These are phyloP conservation scores for Voacanga thouarsii DNA, from an alignment of 257 asterid genomes.

Conservation along the genomic window DNA sequence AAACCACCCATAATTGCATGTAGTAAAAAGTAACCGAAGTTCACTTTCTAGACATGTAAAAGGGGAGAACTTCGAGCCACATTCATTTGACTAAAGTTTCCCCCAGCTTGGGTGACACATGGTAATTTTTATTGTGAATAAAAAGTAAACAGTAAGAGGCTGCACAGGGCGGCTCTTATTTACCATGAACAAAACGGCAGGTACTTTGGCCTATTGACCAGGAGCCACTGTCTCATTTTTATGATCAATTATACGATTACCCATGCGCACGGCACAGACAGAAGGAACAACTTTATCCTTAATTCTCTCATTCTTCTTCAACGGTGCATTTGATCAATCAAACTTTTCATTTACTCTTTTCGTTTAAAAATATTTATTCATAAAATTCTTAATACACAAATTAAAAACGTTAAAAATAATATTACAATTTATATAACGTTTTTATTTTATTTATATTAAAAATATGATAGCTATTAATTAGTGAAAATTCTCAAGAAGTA, in stretches of 20 bases:
- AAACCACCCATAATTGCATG: background rate
- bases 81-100: background rate
- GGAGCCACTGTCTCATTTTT: constrained; percentile 33
- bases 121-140: background rate
- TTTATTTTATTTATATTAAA: too few species aligned
- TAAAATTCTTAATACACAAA: too few species aligned
- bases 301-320: constrained; percentile 17
- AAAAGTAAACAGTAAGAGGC: background rate
- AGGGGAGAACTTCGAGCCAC: background rate
- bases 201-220: constrained; percentile 35
- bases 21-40: background rate
- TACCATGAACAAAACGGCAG: background rate
- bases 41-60: background rate
- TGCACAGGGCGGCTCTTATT: background rate
- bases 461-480: too few species aligned
- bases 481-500: too few species aligned
- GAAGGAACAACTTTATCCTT: constrained; percentile 24
- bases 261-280: constrained; percentile 26
- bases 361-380: too few species aligned
- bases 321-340: background rate
- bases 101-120: background rate
- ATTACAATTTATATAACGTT: too few species aligned
- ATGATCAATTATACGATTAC: constrained; percentile 19
- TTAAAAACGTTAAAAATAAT: too few species aligned
- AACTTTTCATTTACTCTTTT: too few species aligned